A percentile compares a stretch with the other conserved stretches of the same genome.
These are phyloP conservation scores for Scheffersomyces titani DNA, from an alignment of 1,139 yeast species.

Conservation along the genomic window DNA sequence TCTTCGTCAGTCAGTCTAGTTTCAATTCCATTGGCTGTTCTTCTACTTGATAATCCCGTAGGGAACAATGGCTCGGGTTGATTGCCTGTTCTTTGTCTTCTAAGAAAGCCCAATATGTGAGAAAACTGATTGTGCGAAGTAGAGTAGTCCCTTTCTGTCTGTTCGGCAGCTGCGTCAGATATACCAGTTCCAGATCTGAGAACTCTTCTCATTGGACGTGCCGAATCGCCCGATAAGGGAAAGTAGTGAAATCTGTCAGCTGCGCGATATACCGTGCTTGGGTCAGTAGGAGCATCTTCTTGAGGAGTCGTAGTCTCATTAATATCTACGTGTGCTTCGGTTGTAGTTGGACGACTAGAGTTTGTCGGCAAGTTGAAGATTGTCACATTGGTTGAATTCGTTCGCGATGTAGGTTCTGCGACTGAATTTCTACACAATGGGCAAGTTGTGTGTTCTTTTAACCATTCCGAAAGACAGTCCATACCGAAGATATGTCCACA, in stretches of 20 bases:
- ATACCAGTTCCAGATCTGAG: constrained; percentile 14
- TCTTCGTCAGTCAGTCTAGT: constrained; percentile 22
- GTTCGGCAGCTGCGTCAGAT: constrained; percentile 5
- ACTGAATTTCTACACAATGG: constrained; percentile 75
- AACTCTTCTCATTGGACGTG: constrained; percentile 11
- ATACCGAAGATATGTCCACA: constrained; percentile 81
- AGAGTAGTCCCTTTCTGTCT: constrained; percentile 6
- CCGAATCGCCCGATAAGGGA: background rate
- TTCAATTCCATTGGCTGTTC: constrained; percentile 51
- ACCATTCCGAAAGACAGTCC: constrained; percentile 76
- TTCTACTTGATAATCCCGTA: constrained; percentile 52
- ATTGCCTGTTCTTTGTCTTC: constrained; percentile 10
- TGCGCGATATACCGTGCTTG: background rate
- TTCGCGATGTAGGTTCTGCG: constrained; percentile 18
- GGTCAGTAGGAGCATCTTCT: background rate
- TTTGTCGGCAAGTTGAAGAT: background rate
- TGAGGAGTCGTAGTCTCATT: constrained; percentile 1
- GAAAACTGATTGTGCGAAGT: constrained; percentile 19
- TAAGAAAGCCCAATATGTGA: constrained; percentile 25
- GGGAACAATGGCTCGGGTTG: constrained; percentile 37
- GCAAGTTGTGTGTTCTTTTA: constrained; percentile 65
- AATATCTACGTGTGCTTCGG: background rate
- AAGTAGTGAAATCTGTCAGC: constrained; percentile 2
- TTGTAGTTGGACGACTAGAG: background rate
- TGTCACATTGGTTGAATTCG: background rate